These are phyloP conservation scores for Geranium incanum DNA, from an alignment of 441 rosid genomes.

Conservation along the genomic window DNA sequence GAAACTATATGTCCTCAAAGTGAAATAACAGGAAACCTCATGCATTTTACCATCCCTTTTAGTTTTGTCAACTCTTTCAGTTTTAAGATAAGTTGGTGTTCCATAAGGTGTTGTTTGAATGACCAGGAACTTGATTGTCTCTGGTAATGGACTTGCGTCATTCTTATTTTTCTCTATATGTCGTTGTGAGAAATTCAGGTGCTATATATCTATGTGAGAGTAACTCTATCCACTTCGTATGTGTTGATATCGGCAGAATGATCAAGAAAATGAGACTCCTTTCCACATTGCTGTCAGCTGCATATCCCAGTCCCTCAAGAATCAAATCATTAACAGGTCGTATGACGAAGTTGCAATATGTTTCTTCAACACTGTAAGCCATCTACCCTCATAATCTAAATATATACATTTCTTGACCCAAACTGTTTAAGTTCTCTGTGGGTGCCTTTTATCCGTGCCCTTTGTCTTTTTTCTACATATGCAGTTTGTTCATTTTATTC, in stretches of 20 bases:
- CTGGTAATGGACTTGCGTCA: neutral
- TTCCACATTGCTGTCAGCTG: constrained; percentile 67
- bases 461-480: constrained; percentile 1
- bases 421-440: neutral
- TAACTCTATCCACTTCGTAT: constrained; percentile 11
- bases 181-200: neutral
- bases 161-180: neutral
- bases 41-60: neutral
- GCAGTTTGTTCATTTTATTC: constrained; percentile 1
- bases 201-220: neutral
- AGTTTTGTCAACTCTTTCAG: neutral
- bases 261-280: constrained; percentile 53
- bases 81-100: neutral
- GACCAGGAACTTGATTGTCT: neutral
- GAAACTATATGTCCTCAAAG: neutral
- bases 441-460: neutral
- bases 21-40: neutral
- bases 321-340: constrained; percentile 69
- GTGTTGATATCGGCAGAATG: constrained; percentile 41
- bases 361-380: constrained; percentile 86
- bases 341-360: constrained; percentile 81
- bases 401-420: neutral
- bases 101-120: neutral
- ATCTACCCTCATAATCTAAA: constrained; percentile 7
- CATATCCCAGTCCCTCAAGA: constrained; percentile 62